A percentile compares a stretch with the other conserved stretches of the same genome.
Conservation (phyloP, 257 asterid species). For the Penstemon eatonii region DNA sequence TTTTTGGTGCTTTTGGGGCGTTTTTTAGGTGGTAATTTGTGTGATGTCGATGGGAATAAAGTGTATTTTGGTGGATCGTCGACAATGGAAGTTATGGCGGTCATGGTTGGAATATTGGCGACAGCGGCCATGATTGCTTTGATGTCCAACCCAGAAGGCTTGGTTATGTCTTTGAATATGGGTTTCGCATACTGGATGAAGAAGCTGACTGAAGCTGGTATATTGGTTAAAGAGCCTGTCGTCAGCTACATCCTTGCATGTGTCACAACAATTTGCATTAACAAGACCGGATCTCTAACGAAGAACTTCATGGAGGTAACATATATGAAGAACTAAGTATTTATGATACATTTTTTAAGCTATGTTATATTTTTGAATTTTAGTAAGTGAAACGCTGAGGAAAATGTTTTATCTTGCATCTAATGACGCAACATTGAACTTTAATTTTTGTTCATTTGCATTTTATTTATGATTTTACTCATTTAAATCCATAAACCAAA, state of each 20-base stretch:
- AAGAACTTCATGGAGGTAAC: constrained; percentile 28
- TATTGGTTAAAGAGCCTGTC: constrained; percentile 19
- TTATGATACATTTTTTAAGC: too few species aligned
- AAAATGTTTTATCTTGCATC: too few species aligned
- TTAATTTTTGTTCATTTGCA: too few species aligned
- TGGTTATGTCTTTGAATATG: constrained; percentile 19
- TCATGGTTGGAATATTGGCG: constrained; percentile 24
- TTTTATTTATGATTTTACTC: too few species aligned
- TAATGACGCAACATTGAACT: too few species aligned
- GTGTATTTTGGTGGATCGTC: too few species aligned
- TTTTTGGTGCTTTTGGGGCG: constrained; percentile 17
- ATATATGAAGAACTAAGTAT: too few species aligned
- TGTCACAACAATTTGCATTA: constrained; percentile 29
- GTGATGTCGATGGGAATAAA: too few species aligned
- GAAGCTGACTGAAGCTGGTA: constrained; percentile 16
- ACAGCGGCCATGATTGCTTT: constrained; percentile 26
- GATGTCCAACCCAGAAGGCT: constrained; percentile 26
- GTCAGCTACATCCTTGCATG: constrained; percentile 28
- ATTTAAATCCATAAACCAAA: too few species aligned
- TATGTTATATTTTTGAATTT: too few species aligned
- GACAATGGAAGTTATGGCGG: neutral
- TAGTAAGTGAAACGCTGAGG: too few species aligned
- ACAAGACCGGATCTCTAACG: constrained; percentile 33
- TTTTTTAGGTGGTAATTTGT: constrained; percentile 8
- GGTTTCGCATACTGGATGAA: constrained; percentile 28